Evolutionary conservation across 31 red algal species (phyloP), one percentile per base, ranked within the genome.

Genomic region (Odonthalia washingtoniensis): DNA sequence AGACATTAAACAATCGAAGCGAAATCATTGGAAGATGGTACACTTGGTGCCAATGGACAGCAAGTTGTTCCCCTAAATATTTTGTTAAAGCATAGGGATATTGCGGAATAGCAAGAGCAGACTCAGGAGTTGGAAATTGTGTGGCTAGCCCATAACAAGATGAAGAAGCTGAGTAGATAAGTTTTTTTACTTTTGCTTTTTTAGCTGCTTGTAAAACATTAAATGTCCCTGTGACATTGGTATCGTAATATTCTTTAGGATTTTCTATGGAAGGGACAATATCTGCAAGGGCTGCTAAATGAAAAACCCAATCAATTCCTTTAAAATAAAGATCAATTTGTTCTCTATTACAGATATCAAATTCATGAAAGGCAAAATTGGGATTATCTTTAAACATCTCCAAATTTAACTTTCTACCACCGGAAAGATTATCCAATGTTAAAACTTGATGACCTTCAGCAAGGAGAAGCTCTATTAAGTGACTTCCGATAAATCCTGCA

Each of bases 191-290:
- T 65, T 95, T 86, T 49, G 85, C 89, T 28, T 93, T 90, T 76
- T 97, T 99, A 53, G 95, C 98, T 34, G 97, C 69, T 35, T 93
- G 95, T 6, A 99, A 92, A 95, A 97, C 94, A 79, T 99, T 99
- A 73, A 96, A 77, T 17, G 98, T 99, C 63, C 98, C 98, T 61
- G 96, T 81, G 80, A 97, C 90, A 83, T 87, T 97, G 37, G 95
- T 99, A 69, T 99, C 97, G 74, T 97, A 78, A 5, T 95, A 97
- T 43, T 97, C 89, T 76, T 97, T 99, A 3, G 98, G 93, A 61
- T 99, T 99, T 88, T 97, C 95, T 70, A 97, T 97, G 88, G 95
- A 97, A 70, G 95, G 98, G 32, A 99, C 87, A 4, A 95, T 95
- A 14, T 92, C 95, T 39, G 95, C 95, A 30, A 93, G 95, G 73